Evolutionary conservation across 2,329 filamentous ascomycete genomes (phyloP), one percentile per base, ranked within the genome.

Genomic region (Colletotrichum sp.): DNA sequence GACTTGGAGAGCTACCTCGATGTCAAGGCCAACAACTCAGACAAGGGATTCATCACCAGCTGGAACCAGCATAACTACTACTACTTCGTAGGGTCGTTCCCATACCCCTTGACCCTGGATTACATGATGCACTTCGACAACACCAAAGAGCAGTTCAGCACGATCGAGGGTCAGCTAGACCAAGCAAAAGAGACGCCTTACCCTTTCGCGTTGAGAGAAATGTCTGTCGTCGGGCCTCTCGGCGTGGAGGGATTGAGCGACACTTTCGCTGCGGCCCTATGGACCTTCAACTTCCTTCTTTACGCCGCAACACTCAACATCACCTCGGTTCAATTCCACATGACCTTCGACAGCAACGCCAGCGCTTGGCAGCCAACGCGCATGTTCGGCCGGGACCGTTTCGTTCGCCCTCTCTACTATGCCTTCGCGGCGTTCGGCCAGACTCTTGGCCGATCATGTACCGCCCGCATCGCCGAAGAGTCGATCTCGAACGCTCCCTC

Each of bases 61-160:
- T 75, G 73, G 73, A 75, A 75, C 34, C 73, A 75, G 48, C 73
- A 75, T 15, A 75, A 75, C 73, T 75, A 75, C 64, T 75, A 68
- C 34, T 75, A 73, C 39, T 75, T 75, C 24, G 64, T 75, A 34
- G 70, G 63, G 4, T 73, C 73, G 13, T 67, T 75, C 36, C 59
- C 73, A 10, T 75, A 73, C 48, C 73, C 73, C 1, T n/a, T 75
- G 57, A 75, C 73, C 5, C 34, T 75, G 69, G 70, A 75, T 21
- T 73, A 75, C 64, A 75, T 75, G 73, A 63, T 75, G 70, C 73
- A 71, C 7, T 75, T 75, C 7, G 70, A 68, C 32, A 75, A 72
- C 55, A 75, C 73, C 30, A 73, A 75, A 28, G 36, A 30, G 9
- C 73, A 75, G 34, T 75, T 75, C 28, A 48, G 52, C 48, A 32